Evolutionary conservation across 2,329 filamentous ascomycete genomes (phyloP), one percentile per base, ranked within the genome.

Genomic region (Fusarium tricinctum): DNA sequence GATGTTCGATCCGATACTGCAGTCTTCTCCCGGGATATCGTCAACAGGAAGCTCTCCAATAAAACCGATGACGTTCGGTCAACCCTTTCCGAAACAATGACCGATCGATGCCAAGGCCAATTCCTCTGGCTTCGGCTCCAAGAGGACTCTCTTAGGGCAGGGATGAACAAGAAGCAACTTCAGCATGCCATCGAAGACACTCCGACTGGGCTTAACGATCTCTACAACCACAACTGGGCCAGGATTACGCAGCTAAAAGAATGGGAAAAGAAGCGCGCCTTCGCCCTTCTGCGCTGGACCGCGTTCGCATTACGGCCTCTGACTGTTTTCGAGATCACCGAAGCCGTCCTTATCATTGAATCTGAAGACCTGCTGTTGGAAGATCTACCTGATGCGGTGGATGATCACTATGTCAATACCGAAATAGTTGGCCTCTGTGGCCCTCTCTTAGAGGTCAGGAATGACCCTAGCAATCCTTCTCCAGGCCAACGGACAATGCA

Each of bases 61-160:
- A 77, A 78, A 33, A 66, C 51, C 28, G 38, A 71, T 5, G 20
- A 39, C 3, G 32, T 75, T 9, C 67, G 62, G 22, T n/a, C 62
- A 4, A 51, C 61, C 5, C 49, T 79, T 8, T 74, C 76, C 17
- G 20, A 69, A n/a, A 61, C 45, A 40, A 72, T 80, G 54, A 63
- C 75, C 0, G 43, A 74, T 17, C 72, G 74, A 12, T 78, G 73
- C 56, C 66, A 76, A 3, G 79, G 77, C 2, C 78, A 79, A 55
- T 80, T 81, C 40, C 60, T 80, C 1, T 79, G 71, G 69, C 62
- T 80, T 3, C 76, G 73, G 28, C 49, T 80, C 54, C 71, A 78
- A 19, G 73, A 73, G 13, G 48, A 69, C 1, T 63, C 71, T 9
- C 38, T 80, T 5, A 63, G 64, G 1, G 61, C 47, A 17, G 64